Base-by-base conservation (phyloP, 305 asterid species). In the Fraxinus albicans region DNA sequence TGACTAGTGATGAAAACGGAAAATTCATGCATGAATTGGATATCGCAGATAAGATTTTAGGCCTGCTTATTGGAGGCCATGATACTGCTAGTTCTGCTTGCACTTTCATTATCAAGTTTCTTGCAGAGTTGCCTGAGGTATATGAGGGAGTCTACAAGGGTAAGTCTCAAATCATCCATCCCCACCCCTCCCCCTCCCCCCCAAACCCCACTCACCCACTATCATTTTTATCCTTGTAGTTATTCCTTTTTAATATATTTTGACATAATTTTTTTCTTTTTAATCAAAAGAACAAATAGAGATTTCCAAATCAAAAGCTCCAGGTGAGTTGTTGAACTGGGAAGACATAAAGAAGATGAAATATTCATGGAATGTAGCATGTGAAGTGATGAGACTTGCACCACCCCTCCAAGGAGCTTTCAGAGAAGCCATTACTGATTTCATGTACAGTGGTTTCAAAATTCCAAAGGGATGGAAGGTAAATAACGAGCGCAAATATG, bases 401-500 rank as follows among this genome's bases (percentile, higher is more conserved):
- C 82, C 87, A 3, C 87, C 87, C 1, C 80, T 65, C 15, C 85
- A 82, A 50, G 88, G 88, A 3, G 77, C 47, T 63, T 85, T 85
- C 40, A 23, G 88, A 36, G 83, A 85, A 35, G 83, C 83, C 36
- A 67, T 75, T 13, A 38, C 82, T 53, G 85, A 85, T 19, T 81
- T 85, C 47, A 53, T 81, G 35, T 84, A 72, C 44, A 78, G 47
- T 42, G 87, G 87, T 33, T 81, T 84, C 82, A 15, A 72, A 1
- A 81, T 87, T 34, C 88, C 88, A 0, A 85, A 85, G 69, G 90
- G 88, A 77, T 85, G 88, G 88, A 85, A 85, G 87, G 89, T 86
- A 86, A 34, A 55, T 76, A 8, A 40, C 2, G 13, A 12, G 9
- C 13, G 9, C 47, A 3, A 40, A 40, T 40, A 40, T 9, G 1